Conservation (phyloP, 2,329 filamentous ascomycete species). For the Fusarium sp. region DNA sequence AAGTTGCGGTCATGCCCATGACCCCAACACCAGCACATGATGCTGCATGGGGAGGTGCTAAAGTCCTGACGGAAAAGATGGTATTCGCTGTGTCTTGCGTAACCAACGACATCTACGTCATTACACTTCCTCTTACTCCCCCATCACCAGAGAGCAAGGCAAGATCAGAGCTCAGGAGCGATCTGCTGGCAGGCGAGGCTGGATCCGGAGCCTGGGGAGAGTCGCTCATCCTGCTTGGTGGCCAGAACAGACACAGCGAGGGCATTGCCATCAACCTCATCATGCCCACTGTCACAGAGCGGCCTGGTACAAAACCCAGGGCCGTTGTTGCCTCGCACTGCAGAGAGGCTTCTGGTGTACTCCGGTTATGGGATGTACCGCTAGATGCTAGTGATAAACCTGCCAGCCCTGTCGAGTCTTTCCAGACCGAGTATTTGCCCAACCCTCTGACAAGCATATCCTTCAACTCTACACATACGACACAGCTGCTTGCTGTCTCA, state of each 20-base stretch:
- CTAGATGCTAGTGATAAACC: slow-evolving; percentile 54
- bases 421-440: slow-evolving; percentile 69
- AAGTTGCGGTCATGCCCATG: slow-evolving; percentile 67
- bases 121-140: slow-evolving; percentile 69
- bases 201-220: slow-evolving; percentile 74
- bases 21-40: slow-evolving; percentile 61
- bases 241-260: slow-evolving; percentile 63
- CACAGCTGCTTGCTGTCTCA: slow-evolving; percentile 67
- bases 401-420: slow-evolving; percentile 55
- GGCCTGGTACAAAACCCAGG: slow-evolving; percentile 49
- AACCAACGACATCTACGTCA: slow-evolving; percentile 65
- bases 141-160: slow-evolving; percentile 69
- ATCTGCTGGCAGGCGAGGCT: slow-evolving; percentile 63
- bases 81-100: slow-evolving; percentile 70
- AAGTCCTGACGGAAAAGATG: slow-evolving; percentile 65
- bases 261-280: slow-evolving; percentile 66
- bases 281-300: slow-evolving; percentile 55
- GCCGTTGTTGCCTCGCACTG: slow-evolving; percentile 70
- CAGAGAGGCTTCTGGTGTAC: slow-evolving; percentile 66
- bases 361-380: slow-evolving; percentile 68
- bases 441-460: slow-evolving; percentile 65
- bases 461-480: slow-evolving; percentile 69
- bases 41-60: slow-evolving; percentile 56
- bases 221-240: slow-evolving; percentile 62
- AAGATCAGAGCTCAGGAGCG: slow-evolving; percentile 62